A percentile compares a stretch with the other conserved stretches of the same genome.
phyloP scores from a whole-genome alignment of 148 eudicot genomes.

The Dysphania ambrosioides region DNA sequence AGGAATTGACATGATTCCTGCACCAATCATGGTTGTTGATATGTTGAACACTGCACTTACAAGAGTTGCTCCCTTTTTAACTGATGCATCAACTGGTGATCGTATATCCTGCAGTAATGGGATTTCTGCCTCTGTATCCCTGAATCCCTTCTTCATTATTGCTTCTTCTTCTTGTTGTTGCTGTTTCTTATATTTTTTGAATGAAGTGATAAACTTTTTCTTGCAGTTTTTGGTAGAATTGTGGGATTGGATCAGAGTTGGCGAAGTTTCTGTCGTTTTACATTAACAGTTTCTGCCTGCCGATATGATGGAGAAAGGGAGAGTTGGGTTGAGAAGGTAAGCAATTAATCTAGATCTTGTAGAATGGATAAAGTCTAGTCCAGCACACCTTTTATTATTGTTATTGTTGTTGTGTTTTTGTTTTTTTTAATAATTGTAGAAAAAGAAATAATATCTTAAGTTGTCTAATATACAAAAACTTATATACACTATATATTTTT shows the following conservation, averaged over 20 bases:
- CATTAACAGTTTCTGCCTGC: neutral
- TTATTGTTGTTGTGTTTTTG: neutral
- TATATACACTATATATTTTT: too few species aligned
- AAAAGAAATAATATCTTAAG: too few species aligned
- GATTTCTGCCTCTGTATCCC: constrained; percentile 21
- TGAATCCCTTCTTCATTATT: constrained; percentile 21
- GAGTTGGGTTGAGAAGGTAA: neutral
- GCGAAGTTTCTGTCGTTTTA: neutral
- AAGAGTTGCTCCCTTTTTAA: constrained; percentile 39
- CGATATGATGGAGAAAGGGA: neutral
- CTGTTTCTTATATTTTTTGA: too few species aligned
- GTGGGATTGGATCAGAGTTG: neutral
- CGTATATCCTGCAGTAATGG: constrained; percentile 30
- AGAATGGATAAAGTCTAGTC: neutral
- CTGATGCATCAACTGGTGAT: neutral
- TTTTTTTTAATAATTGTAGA: too few species aligned
- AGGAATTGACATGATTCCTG: constrained; percentile 94
- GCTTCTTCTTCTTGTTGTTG: neutral
- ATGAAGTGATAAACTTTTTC: too few species aligned
- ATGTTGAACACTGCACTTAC: constrained; percentile 73
- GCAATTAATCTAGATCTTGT: neutral
- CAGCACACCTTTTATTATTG: neutral
- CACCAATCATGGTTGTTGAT: constrained; percentile 84
- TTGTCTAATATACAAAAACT: too few species aligned
- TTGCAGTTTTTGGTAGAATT: neutral